Conservation (phyloP, 768 basidiomycete genomes). For the Mycena capillaripes region DNA sequence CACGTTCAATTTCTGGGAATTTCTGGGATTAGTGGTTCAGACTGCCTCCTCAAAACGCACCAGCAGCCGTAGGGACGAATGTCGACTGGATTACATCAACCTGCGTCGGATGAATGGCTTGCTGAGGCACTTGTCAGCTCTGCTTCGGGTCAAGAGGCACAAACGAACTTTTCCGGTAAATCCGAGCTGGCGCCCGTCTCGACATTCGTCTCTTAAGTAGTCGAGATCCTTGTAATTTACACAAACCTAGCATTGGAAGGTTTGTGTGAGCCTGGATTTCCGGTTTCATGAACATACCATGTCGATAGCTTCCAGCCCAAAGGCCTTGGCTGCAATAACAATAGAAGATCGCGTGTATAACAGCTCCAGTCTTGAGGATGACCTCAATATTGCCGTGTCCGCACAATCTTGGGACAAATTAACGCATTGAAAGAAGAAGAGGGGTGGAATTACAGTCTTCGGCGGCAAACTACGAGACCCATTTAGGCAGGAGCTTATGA, state of each 20-base stretch:
- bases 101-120: conserved; percentile 95
- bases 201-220: conserved; percentile 79
- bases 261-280: not conserved
- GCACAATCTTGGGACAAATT: conserved; percentile 80
- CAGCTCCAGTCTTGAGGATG: conserved; percentile 80
- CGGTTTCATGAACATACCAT: conserved; percentile 67
- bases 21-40: not conserved
- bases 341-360: conserved; percentile 88
- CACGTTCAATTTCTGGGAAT: conserved; percentile 71
- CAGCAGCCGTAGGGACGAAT: conserved; percentile 81
- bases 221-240: conserved; percentile 85
- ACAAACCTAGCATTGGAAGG: conserved; percentile 70
- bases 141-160: conserved; percentile 2
- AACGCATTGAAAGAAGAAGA: conserved; percentile 9
- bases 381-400: conserved; percentile 86
- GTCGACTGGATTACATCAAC: conserved; percentile 82
- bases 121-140: conserved; percentile 58
- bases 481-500: not conserved
- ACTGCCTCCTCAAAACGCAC: conserved; percentile 50
- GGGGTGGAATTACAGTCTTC: conserved; percentile 81
- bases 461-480: conserved; percentile 81
- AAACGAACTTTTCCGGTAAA: conserved; percentile 88
- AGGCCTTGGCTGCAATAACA: conserved; percentile 87
- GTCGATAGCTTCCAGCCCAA: conserved; percentile 88
- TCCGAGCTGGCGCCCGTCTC: conserved; percentile 85